phyloP scores from a whole-genome alignment of 805 yeast species.

The Peterozyma toletana region DNA sequence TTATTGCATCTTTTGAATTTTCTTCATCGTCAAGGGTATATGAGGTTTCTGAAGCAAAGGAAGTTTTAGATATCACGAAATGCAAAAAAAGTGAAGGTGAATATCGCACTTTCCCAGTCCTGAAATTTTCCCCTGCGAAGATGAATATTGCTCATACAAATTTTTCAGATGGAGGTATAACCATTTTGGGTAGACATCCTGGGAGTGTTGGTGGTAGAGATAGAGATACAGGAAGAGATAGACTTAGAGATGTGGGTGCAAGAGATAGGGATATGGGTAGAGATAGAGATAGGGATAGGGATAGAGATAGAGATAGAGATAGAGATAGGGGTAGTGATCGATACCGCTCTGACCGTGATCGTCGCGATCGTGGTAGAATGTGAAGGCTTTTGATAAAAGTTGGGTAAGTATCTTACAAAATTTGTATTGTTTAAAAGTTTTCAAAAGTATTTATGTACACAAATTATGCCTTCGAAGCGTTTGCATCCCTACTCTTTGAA shows the following conservation, averaged over 20 bases:
- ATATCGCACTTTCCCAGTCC: conserved; percentile 2
- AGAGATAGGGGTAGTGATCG: no score
- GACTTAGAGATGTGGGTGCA: not conserved
- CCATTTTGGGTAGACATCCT: not conserved
- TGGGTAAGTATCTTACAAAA: no score
- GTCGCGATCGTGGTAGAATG: no score
- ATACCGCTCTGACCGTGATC: no score
- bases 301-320: no score
- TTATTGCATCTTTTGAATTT: conserved; percentile 34
- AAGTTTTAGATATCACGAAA: conserved; percentile 22
- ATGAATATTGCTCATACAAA: conserved; percentile 9
- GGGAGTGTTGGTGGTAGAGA: not conserved
- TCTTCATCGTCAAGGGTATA: conserved; percentile 27
- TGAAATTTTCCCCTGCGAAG: conserved; percentile 9
- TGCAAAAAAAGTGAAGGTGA: conserved; percentile 10
- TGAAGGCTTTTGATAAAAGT: no score
- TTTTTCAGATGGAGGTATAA: conserved; percentile 3
- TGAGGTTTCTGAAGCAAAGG: conserved; percentile 18
- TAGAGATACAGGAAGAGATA: not conserved
- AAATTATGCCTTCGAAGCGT: not conserved
- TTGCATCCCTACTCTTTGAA: conserved; percentile 10
- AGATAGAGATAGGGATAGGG: no score
- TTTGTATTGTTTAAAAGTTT: no score
- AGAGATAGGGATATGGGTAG: not conserved
- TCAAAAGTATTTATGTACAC: not conserved